These are phyloP conservation scores for Persicaria tinctoria DNA, from an alignment of 148 eudicot genomes.

Conservation along the genomic window DNA sequence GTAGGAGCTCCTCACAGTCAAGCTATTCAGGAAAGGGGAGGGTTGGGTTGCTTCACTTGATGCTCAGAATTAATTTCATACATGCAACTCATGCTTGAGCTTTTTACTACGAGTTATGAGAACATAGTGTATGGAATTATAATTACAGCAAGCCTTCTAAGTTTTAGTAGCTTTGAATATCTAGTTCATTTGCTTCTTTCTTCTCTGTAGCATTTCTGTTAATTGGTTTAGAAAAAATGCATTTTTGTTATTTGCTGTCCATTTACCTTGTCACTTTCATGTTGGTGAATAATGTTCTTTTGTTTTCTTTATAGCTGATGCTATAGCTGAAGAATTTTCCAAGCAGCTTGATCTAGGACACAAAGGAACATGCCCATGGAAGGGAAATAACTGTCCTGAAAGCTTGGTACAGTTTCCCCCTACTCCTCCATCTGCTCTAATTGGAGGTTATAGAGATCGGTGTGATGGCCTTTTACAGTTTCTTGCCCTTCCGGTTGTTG, in stretches of 20 bases:
- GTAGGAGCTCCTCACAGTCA: neutral
- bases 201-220: neutral
- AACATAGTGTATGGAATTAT: neutral
- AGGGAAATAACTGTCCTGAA: constrained; percentile 84
- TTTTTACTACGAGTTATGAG: neutral
- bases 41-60: neutral
- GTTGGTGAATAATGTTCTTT: neutral
- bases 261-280: neutral
- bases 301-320: constrained; percentile 40
- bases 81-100: neutral
- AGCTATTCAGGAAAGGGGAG: neutral
- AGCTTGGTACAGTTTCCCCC: constrained; percentile 98
- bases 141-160: neutral
- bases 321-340: constrained; percentile 62
- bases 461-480: constrained; percentile 94
- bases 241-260: neutral
- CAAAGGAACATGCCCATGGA: constrained; percentile 79
- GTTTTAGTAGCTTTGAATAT: neutral
- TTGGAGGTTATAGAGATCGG: constrained; percentile 94
- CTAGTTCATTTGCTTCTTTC: neutral
- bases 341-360: constrained; percentile 73
- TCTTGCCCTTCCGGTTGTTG: constrained; percentile 71
- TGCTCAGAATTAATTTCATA: neutral
- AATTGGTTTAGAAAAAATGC: neutral
- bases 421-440: constrained; percentile 85